Conservation (phyloP, 2,329 filamentous ascomycete species). For the Talaromyces pinophilus region DNA sequence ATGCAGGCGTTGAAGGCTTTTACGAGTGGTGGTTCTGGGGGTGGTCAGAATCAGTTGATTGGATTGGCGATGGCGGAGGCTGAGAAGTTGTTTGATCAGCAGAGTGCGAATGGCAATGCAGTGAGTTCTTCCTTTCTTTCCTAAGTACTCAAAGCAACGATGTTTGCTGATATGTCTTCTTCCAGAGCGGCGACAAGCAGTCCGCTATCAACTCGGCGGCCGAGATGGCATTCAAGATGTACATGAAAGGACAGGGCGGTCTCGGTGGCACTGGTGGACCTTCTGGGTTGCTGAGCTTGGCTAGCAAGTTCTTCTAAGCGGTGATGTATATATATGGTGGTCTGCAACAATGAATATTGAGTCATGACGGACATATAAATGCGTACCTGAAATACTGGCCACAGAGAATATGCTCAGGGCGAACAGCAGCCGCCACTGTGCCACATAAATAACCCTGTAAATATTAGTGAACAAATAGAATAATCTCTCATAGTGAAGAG, state of each 20-base stretch:
- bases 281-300: conserved; percentile 58
- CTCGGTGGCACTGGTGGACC: conserved; percentile 49
- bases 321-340: background rate
- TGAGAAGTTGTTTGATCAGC: conserved; percentile 70
- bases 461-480: background rate
- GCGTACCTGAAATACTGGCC: background rate
- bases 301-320: conserved; percentile 59
- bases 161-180: background rate
- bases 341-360: background rate
- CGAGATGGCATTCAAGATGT: conserved; percentile 88
- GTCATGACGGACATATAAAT: background rate
- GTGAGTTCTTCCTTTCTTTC: conserved; percentile 38
- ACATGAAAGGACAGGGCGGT: conserved; percentile 72
- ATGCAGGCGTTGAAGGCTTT: conserved; percentile 75
- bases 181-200: conserved; percentile 69
- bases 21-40: conserved; percentile 47
- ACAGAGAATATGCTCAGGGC: background rate
- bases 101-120: conserved; percentile 57
- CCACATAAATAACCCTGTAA: no score
- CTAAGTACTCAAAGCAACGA: background rate
- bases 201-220: conserved; percentile 75
- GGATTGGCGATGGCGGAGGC: conserved; percentile 87
- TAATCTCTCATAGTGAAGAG: background rate
- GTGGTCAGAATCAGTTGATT: conserved; percentile 74
- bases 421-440: background rate